phyloP scores from a whole-genome alignment of 176 grass and related monocot species.

The Triticum dicoccoides region DNA sequence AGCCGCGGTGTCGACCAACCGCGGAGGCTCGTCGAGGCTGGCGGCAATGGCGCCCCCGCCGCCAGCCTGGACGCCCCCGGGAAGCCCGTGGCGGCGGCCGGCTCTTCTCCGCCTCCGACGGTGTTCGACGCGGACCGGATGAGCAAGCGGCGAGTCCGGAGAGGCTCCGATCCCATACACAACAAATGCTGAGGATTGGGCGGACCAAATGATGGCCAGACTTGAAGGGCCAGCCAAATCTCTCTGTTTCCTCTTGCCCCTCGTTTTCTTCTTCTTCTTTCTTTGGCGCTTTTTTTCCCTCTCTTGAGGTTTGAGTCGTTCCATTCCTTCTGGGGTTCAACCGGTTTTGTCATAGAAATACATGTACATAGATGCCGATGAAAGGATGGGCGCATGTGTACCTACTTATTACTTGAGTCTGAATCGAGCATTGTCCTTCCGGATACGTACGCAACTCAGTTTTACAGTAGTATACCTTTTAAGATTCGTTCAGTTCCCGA shows the following conservation, averaged over 20 bases:
- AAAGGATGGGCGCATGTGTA: not conserved
- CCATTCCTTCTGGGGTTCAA: not conserved
- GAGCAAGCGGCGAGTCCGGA: slow-evolving; percentile 62
- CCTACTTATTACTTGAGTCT: not conserved
- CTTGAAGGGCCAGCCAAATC: not conserved
- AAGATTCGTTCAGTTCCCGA: not conserved
- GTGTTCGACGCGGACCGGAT: slow-evolving; percentile 61
- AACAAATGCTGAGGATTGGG: slow-evolving; percentile 47
- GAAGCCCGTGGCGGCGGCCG: not conserved
- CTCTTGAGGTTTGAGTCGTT: slow-evolving; percentile 11
- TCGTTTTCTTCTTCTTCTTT: not conserved
- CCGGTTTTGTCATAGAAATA: slow-evolving; percentile 14
- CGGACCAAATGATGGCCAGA: not conserved
- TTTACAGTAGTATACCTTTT: not conserved
- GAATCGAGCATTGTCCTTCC: not conserved
- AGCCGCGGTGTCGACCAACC: not conserved
- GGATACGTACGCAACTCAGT: not conserved
- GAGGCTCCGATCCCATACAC: slow-evolving; percentile 70
- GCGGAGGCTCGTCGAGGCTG: not conserved
- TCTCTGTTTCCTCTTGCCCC: not conserved
- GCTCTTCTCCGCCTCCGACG: slow-evolving; percentile 28
- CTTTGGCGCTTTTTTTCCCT: not conserved
- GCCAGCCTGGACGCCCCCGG: slow-evolving; percentile 18
- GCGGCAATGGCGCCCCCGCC: not conserved
- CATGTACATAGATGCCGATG: slow-evolving; percentile 30